Conservation (phyloP, 2,329 filamentous ascomycete species). For the Aureobasidium uvarum region DNA sequence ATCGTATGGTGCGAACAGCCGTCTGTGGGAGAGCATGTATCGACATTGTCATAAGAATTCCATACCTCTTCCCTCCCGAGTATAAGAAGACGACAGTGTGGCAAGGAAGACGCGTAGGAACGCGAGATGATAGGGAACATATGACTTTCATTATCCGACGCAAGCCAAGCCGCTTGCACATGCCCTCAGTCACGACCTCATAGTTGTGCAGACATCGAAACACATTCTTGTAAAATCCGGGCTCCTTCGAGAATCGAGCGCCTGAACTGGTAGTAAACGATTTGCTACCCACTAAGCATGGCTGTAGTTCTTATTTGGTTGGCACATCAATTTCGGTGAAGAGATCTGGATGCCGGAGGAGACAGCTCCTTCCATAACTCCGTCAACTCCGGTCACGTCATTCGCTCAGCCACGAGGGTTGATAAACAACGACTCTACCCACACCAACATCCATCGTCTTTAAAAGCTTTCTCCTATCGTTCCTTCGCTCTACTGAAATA, state of each 20-base stretch:
- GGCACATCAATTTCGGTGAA: neutral
- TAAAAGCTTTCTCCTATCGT: too few relatives aligned
- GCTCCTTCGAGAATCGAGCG: neutral
- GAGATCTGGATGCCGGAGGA: slow-evolving; percentile 4
- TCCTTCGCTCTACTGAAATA: too few relatives aligned
- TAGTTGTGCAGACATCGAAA: neutral
- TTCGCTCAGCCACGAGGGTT: slow-evolving; percentile 13
- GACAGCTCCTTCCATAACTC: neutral
- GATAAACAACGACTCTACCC: neutral
- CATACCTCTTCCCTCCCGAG: neutral
- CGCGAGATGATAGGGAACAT: neutral
- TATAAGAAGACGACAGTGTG: neutral
- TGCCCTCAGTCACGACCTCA: neutral
- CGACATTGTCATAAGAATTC: slow-evolving; percentile 33
- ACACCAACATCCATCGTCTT: neutral
- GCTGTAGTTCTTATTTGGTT: neutral
- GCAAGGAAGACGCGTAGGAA: slow-evolving; percentile 8
- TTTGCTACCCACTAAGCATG: neutral
- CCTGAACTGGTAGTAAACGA: neutral
- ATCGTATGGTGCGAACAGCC: slow-evolving; percentile 57
- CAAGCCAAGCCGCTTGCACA: neutral
- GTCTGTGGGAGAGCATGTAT: slow-evolving; percentile 46
- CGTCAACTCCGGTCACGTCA: slow-evolving; percentile 21
- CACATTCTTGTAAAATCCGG: neutral
- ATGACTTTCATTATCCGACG: neutral